These are phyloP conservation scores for Podospora australis DNA, from an alignment of 495 filamentous ascomycete genomes.

Conservation along the genomic window DNA sequence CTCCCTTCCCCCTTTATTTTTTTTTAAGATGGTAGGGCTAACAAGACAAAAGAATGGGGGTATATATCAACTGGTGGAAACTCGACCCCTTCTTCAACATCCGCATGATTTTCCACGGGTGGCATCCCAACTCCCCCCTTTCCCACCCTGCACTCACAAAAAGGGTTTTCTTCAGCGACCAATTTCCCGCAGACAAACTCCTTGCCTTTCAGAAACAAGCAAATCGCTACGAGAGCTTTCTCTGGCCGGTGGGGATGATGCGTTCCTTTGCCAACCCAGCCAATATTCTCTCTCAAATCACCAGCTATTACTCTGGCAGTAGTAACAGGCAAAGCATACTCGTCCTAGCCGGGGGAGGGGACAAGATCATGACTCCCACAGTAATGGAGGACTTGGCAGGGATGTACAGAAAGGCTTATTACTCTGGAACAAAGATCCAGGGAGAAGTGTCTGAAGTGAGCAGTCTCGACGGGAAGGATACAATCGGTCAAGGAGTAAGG, in stretches of 20 bases:
- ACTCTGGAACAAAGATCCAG: slow-evolving; percentile 76
- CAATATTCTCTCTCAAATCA: slow-evolving; percentile 31
- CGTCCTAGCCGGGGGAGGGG: slow-evolving; percentile 34
- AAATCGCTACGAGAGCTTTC: slow-evolving; percentile 38
- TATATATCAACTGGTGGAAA: slow-evolving; percentile 39
- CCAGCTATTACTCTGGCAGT: slow-evolving; percentile 13
- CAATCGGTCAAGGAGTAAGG: slow-evolving; percentile 24
- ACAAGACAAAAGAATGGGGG: slow-evolving; percentile 21
- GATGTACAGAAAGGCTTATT: slow-evolving; percentile 55
- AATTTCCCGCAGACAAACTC: slow-evolving; percentile 24
- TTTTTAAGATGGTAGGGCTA: not conserved
- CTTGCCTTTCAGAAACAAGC: slow-evolving; percentile 29
- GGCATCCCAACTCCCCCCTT: slow-evolving; percentile 43
- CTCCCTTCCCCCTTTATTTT: not conserved
- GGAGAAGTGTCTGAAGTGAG: slow-evolving; percentile 57
- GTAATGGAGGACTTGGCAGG: slow-evolving; percentile 31
- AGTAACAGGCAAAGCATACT: slow-evolving; percentile 23
- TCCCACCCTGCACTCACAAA: slow-evolving; percentile 37
- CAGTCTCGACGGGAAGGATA: slow-evolving; percentile 32
- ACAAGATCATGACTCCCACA: slow-evolving; percentile 21
- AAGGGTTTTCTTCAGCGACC: slow-evolving; percentile 36
- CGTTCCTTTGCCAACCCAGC: slow-evolving; percentile 29
- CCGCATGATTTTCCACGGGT: slow-evolving; percentile 34
- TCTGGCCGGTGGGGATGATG: slow-evolving; percentile 41
- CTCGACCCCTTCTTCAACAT: slow-evolving; percentile 39